Base-by-base conservation (phyloP, 345 rosid genomes). In the Eucalyptus tenuipes region DNA sequence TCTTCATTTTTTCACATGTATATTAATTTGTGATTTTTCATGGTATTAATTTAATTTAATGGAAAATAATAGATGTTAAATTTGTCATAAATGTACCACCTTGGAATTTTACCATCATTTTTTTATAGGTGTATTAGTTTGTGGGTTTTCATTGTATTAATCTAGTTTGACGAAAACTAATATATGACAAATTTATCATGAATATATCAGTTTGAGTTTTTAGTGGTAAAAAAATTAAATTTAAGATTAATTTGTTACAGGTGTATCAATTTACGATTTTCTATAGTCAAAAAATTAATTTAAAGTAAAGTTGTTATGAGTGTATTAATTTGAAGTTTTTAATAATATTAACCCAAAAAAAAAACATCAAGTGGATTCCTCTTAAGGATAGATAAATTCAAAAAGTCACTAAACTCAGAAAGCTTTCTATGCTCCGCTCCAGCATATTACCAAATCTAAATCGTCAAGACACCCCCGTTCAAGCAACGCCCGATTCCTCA, bases 141-240 rank as follows among this genome's bases (percentile, higher is more conserved):
- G 29, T 55, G 29, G 61, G 1, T 55, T 55, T 55, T 55, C 29
- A 55, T 55, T 24, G 6, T 24, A 24, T 24, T 0, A 24, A 55
- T 24, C 29, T 24, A 55, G 1, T 55, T 55, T 55, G 24, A 55
- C 3, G 5, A 55, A 55, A 55, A 55, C 3, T 3, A 55, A 4
- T 1, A 0, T 0, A 55, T 0, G 12, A 22, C 0, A 22, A 22
- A 55, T 22, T 55, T 55, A 2, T 9, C 2, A 10, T 1, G 1
- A 55, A 55, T 9, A 55, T 55, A 55, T 20, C 1, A 0, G 2
- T 55, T 9, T 55, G 3, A 9, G 5, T 55, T 55, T 55, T 55
- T 55, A 0, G 3, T 55, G 4, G 2, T 55, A 22, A 4, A 22
- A 55, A 55, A 10, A 1, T 24, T 55, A 55, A 55, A 24, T 55